phyloP scores from a whole-genome alignment of 2,329 filamentous ascomycete genomes.

The Fusarium setosum region DNA sequence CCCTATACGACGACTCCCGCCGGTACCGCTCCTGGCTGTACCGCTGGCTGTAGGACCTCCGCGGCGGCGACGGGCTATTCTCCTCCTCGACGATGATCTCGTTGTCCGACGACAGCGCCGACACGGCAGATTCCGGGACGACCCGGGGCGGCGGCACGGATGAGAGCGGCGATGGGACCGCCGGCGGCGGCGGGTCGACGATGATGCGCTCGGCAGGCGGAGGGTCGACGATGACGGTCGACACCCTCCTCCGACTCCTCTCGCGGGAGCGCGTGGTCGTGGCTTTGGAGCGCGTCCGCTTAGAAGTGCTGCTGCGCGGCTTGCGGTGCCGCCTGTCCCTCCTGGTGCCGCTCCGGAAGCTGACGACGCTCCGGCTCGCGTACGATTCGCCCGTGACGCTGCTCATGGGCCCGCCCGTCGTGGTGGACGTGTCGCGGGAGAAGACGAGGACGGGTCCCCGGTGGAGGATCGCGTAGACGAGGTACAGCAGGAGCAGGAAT shows the following conservation, averaged over 20 bases:
- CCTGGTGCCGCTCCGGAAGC: slow-evolving; percentile 35
- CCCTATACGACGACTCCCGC: slow-evolving; percentile 37
- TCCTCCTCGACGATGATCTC: slow-evolving; percentile 54
- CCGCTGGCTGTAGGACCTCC: slow-evolving; percentile 34
- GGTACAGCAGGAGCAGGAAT: slow-evolving; percentile 64
- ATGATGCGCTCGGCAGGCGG: slow-evolving; percentile 36
- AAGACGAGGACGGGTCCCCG: slow-evolving; percentile 52
- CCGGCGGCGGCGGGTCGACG: slow-evolving; percentile 39
- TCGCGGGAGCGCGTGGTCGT: slow-evolving; percentile 30
- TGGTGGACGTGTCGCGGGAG: slow-evolving; percentile 32
- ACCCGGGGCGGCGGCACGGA: slow-evolving; percentile 41
- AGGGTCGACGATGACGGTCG: slow-evolving; percentile 33
- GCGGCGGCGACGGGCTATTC: slow-evolving; percentile 41
- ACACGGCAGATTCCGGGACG: slow-evolving; percentile 38
- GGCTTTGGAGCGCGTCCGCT: slow-evolving; percentile 39
- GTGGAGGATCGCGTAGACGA: slow-evolving; percentile 62
- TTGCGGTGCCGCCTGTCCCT: slow-evolving; percentile 26
- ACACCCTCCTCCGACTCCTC: slow-evolving; percentile 28
- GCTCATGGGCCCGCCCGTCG: slow-evolving; percentile 29
- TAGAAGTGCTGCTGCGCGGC: slow-evolving; percentile 27
- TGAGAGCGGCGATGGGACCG: not conserved
- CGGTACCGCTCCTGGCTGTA: slow-evolving; percentile 40
- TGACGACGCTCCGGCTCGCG: slow-evolving; percentile 25
- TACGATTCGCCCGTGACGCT: slow-evolving; percentile 35
- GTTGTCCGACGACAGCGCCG: slow-evolving; percentile 47